phyloP scores from a whole-genome alignment of 1,284 basidiomycete genomes.

The Moesziomyces parantarcticus region DNA sequence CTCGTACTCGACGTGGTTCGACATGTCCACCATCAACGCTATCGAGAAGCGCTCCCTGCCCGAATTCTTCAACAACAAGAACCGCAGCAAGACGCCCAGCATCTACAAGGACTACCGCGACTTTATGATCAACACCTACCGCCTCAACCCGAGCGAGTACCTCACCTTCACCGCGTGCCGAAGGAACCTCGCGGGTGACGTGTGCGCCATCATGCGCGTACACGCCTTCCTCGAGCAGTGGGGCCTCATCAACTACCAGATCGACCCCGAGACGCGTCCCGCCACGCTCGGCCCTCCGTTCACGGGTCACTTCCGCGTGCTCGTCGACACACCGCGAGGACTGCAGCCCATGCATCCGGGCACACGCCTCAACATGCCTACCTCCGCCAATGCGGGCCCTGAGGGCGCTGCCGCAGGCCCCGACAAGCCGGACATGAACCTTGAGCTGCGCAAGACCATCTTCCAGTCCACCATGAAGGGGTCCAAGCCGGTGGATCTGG shows the following conservation, averaged over 20 bases:
- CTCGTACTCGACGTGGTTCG: constrained; percentile 97
- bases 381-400: constrained; percentile 17
- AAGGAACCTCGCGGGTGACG: constrained; percentile 95
- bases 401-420: constrained; percentile 75
- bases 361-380: constrained; percentile 30
- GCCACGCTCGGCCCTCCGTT: constrained; percentile 95
- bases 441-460: constrained; percentile 64
- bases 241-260: constrained; percentile 99
- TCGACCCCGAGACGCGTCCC: constrained; percentile 95
- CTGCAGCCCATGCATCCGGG: constrained; percentile 93
- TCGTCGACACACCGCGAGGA: constrained; percentile 95
- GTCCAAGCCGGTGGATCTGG: constrained; percentile 57
- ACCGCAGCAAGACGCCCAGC: constrained; percentile 85
- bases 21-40: constrained; percentile 90
- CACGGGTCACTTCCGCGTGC: constrained; percentile 97
- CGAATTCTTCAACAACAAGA: constrained; percentile 97
- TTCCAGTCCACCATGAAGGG: constrained; percentile 65
- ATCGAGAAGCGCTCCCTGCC: constrained; percentile 92
- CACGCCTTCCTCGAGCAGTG: constrained; percentile 99
- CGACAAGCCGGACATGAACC: constrained; percentile 69
- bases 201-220: constrained; percentile 98
- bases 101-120: constrained; percentile 99
- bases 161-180: constrained; percentile 97
- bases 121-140: constrained; percentile 99
- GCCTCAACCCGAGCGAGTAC: constrained; percentile 92